Conservation (phyloP, 1,284 basidiomycete genomes). For the Thecaphora thlaspeos region DNA sequence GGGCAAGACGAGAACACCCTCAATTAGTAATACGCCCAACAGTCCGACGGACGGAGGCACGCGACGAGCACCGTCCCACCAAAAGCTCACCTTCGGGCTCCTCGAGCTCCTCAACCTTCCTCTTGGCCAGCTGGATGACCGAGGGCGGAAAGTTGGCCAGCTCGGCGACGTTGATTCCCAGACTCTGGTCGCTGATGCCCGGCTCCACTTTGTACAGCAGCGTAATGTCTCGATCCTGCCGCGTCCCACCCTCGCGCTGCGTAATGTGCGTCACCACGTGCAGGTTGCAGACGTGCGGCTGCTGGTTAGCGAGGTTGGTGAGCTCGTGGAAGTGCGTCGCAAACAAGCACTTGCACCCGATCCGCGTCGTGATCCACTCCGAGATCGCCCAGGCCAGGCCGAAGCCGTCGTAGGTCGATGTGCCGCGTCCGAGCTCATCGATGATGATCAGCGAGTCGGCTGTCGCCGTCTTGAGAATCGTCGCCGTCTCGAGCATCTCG, state of each 20-base stretch:
- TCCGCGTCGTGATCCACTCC: conserved; percentile 88
- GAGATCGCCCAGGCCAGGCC: conserved; percentile 98
- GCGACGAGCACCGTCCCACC: too few relatives aligned
- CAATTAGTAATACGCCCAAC: too few relatives aligned
- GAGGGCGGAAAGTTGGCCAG: conserved; percentile 93
- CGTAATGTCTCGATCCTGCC: conserved; percentile 68
- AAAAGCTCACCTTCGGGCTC: conserved; percentile 67
- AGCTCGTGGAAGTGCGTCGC: conserved; percentile 98
- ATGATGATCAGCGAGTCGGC: conserved; percentile 94
- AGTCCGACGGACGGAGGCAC: too few relatives aligned
- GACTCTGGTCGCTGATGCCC: conserved; percentile 78
- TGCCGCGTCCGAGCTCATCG: conserved; percentile 96
- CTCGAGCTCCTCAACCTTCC: conserved; percentile 94
- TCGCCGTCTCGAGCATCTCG: conserved; percentile 97
- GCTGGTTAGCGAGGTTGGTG: conserved; percentile 82
- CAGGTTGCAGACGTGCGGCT: conserved; percentile 84
- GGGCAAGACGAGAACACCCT: too few relatives aligned
- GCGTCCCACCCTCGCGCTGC: conserved; percentile 58
- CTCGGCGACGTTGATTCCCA: conserved; percentile 96
- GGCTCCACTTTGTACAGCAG: conserved; percentile 87
- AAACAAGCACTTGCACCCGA: conserved; percentile 75
- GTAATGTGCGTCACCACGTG: conserved; percentile 94
- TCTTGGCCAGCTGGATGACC: conserved; percentile 88
- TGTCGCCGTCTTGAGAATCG: conserved; percentile 84
- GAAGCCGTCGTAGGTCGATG: conserved; percentile 97